Evolutionary conservation across 2,329 filamentous ascomycete species (phyloP).

Genomic region (Neospermospora avenae): DNA sequence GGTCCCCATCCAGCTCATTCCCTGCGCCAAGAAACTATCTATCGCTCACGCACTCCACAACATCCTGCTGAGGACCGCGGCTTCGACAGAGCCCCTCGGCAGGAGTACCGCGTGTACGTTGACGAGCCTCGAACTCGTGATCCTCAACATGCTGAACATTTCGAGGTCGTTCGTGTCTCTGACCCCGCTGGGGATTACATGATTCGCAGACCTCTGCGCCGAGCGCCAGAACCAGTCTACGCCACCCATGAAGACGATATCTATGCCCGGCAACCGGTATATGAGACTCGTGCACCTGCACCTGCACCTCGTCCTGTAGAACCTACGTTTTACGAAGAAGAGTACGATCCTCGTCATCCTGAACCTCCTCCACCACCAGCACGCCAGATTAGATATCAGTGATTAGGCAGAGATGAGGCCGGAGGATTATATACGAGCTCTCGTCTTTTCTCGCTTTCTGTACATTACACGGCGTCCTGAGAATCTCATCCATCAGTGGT

Average conservation of each 20-base stretch:
- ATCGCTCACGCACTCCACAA: constrained; percentile 31
- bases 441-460: constrained; percentile 12
- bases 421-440: constrained; percentile 9
- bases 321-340: constrained; percentile 37
- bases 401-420: constrained; percentile 7
- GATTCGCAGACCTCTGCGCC: constrained; percentile 41
- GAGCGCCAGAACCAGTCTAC: constrained; percentile 35
- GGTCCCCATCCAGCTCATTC: constrained; percentile 22
- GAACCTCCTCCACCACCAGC: constrained; percentile 30
- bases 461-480: background rate
- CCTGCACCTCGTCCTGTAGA: constrained; percentile 20
- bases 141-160: constrained; percentile 35
- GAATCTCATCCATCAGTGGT: background rate
- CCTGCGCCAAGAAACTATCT: constrained; percentile 30
- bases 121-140: constrained; percentile 33
- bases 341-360: constrained; percentile 45
- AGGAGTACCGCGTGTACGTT: constrained; percentile 36
- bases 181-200: constrained; percentile 46
- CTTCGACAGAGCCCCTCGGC: constrained; percentile 33
- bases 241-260: constrained; percentile 29
- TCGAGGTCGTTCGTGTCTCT: constrained; percentile 45
- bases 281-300: constrained; percentile 26
- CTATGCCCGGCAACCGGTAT: constrained; percentile 30
- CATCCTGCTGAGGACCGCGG: constrained; percentile 27
- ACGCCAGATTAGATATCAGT: constrained; percentile 31